phyloP scores from a whole-genome alignment of 106 monocot species.

The Gastrodia elata region DNA sequence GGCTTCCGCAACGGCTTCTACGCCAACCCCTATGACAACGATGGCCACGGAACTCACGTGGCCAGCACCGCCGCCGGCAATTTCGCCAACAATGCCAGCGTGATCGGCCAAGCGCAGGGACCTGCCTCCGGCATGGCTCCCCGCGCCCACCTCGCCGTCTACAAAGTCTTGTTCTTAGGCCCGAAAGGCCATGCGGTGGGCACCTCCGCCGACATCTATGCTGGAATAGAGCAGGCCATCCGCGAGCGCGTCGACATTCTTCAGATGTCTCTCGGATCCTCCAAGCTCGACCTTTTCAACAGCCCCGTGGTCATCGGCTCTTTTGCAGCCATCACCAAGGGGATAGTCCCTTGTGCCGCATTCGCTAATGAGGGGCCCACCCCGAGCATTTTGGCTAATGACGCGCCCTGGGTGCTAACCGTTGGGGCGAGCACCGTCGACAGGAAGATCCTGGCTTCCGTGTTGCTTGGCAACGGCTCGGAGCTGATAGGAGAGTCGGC shows the following conservation, averaged over 20 bases:
- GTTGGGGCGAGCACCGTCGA: slow-evolving; percentile 16
- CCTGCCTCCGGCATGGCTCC: slow-evolving; percentile 19
- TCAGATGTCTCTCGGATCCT: slow-evolving; percentile 4
- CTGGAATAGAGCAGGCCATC: slow-evolving; percentile 18
- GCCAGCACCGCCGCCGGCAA: slow-evolving; percentile 20
- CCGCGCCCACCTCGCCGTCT: slow-evolving; percentile 16
- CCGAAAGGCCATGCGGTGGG: not conserved
- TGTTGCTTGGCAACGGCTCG: slow-evolving; percentile 11
- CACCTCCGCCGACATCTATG: not conserved
- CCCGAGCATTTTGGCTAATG: not conserved
- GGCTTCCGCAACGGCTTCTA: not conserved
- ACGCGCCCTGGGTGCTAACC: slow-evolving; percentile 23
- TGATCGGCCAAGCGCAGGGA: slow-evolving; percentile 11
- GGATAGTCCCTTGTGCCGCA: slow-evolving; percentile 10
- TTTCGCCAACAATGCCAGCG: slow-evolving; percentile 6
- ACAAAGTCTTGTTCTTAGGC: slow-evolving; percentile 12
- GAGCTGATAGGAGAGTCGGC: slow-evolving; percentile 13
- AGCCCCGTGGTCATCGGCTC: slow-evolving; percentile 11
- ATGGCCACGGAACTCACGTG: slow-evolving; percentile 23
- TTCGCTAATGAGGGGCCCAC: slow-evolving; percentile 9
- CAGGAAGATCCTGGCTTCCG: slow-evolving; percentile 2
- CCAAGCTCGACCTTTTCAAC: not conserved
- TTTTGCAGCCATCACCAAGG: slow-evolving; percentile 7
- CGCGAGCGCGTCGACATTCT: slow-evolving; percentile 16
- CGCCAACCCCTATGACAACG: not conserved